Evolutionary conservation across 768 basidiomycete genomes (phyloP).

Genomic region (Butyriboletus loyo): DNA sequence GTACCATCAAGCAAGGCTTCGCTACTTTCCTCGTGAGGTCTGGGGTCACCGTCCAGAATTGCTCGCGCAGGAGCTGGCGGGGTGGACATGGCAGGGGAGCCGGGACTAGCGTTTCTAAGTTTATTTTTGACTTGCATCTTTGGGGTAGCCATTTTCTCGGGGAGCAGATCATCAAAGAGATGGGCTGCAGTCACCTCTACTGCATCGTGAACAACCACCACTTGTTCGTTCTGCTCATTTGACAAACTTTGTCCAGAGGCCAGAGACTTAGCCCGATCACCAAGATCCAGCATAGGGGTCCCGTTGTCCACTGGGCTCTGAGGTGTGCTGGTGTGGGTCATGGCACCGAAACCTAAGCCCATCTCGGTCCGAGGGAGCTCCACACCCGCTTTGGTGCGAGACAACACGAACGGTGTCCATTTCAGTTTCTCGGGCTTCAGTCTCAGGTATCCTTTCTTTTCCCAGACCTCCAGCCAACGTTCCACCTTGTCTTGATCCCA

Average conservation of each 20-base stretch:
- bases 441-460: slow-evolving; percentile 72
- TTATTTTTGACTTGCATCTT: slow-evolving; percentile 17
- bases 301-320: slow-evolving; percentile 20
- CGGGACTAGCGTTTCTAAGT: slow-evolving; percentile 12
- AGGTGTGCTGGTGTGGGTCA: slow-evolving; percentile 6
- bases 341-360: slow-evolving; percentile 12
- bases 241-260: slow-evolving; percentile 10
- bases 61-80: slow-evolving; percentile 20
- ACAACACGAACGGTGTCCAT: slow-evolving; percentile 90
- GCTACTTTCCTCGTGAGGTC: slow-evolving; percentile 2
- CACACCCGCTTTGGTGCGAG: slow-evolving; percentile 38
- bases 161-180: slow-evolving; percentile 32
- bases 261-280: slow-evolving; percentile 16
- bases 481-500: slow-evolving; percentile 71
- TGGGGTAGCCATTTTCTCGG: slow-evolving; percentile 13
- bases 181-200: slow-evolving; percentile 25
- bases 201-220: not conserved
- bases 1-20: slow-evolving; percentile 8
- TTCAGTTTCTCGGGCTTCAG: slow-evolving; percentile 82
- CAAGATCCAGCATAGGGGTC: slow-evolving; percentile 21
- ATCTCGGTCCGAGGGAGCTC: slow-evolving; percentile 25
- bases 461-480: slow-evolving; percentile 65
- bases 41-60: slow-evolving; percentile 9
- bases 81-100: slow-evolving; percentile 17
- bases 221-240: slow-evolving; percentile 17